These are phyloP conservation scores for Coniochaeta sp. DNA, from an alignment of 2,329 filamentous ascomycete species.

Conservation along the genomic window DNA sequence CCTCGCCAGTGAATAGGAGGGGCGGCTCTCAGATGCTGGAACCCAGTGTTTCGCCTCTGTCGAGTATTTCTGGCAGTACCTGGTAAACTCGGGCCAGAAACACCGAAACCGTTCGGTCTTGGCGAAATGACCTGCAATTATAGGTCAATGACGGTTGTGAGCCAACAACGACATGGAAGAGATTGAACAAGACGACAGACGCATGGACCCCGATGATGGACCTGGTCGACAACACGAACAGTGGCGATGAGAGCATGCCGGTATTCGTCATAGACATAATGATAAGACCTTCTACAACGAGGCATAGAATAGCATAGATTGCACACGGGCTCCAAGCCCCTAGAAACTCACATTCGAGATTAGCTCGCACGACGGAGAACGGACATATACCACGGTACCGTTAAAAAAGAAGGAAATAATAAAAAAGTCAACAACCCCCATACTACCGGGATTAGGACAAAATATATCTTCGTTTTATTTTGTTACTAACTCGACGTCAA, in stretches of 20 bases:
- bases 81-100: neutral
- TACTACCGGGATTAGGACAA: neutral
- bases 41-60: neutral
- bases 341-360: neutral
- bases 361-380: neutral
- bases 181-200: neutral
- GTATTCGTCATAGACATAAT: neutral
- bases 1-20: constrained; percentile 10
- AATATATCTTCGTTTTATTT: neutral
- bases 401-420: neutral
- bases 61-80: neutral
- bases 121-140: neutral
- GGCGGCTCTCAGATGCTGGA: constrained; percentile 8
- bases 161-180: too few relatives aligned
- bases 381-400: neutral
- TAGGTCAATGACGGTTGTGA: neutral
- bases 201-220: neutral
- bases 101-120: neutral
- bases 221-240: neutral
- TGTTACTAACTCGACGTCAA: neutral
- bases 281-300: neutral
- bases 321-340: neutral
- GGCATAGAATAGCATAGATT: neutral
- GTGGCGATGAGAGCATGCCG: neutral
- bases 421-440: neutral